A percentile compares a stretch with the other conserved stretches of the same genome.
Evolutionary conservation across 305 asterid species (phyloP).

Genomic region (Petunia hybrid): DNA sequence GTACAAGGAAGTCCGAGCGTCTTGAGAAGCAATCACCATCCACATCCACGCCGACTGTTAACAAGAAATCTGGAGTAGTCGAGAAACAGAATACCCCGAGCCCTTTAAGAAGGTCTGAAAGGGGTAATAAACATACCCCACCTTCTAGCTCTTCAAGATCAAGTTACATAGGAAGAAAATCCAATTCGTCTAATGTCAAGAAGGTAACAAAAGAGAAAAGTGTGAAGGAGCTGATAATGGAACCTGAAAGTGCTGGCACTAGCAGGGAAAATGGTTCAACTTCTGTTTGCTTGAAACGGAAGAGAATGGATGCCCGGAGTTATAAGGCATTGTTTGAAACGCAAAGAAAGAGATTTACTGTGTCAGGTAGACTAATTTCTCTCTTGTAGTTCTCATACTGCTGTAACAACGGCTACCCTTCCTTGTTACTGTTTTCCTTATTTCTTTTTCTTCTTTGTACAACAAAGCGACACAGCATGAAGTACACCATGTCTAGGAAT

Average conservation of each 20-base stretch:
- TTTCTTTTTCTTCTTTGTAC: conserved; percentile 4
- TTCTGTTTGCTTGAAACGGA: conserved; percentile 51
- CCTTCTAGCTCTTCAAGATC: conserved; percentile 48
- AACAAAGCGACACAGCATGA: background rate
- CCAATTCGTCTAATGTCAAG: conserved; percentile 31
- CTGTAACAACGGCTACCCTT: background rate
- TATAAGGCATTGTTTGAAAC: conserved; percentile 50
- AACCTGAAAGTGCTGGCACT: conserved; percentile 44
- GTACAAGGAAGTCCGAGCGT: conserved; percentile 46
- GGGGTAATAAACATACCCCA: conserved; percentile 50
- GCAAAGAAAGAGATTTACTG: conserved; percentile 41
- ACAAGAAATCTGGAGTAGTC: conserved; percentile 38
- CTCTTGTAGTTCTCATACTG: conserved; percentile 23
- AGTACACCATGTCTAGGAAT: conserved; percentile 25
- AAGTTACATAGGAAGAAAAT: conserved; percentile 42
- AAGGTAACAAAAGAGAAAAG: conserved; percentile 55
- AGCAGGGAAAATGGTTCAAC: conserved; percentile 35
- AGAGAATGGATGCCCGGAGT: conserved; percentile 46
- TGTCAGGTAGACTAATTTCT: conserved; percentile 50
- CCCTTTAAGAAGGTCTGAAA: conserved; percentile 64
- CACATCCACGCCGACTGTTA: background rate
- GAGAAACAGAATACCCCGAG: conserved; percentile 40
- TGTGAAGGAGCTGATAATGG: conserved; percentile 53
- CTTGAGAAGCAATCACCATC: conserved; percentile 41
- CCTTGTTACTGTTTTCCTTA: conserved; percentile 20